These are phyloP conservation scores for Apiospora kogelbergensis DNA, from an alignment of 2,329 filamentous ascomycete genomes.

Conservation along the genomic window DNA sequence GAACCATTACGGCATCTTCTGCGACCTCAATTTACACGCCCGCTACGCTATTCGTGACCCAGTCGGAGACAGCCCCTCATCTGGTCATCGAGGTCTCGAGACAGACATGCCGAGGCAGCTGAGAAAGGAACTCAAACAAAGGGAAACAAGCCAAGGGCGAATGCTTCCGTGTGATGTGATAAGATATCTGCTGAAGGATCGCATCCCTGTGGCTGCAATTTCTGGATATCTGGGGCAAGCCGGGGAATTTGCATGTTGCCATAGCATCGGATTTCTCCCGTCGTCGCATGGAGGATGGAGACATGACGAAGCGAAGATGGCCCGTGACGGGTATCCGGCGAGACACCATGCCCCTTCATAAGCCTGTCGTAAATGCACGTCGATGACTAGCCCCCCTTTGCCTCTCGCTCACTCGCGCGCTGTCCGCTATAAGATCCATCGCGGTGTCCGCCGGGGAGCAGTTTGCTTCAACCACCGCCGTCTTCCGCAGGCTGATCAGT, in stretches of 20 bases:
- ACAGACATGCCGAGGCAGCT: not conserved
- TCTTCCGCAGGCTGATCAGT: not conserved
- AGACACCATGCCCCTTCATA: not conserved
- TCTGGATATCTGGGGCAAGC: not conserved
- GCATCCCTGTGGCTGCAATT: not conserved
- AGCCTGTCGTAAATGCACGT: not conserved
- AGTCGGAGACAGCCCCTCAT: not conserved
- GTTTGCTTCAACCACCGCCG: not conserved
- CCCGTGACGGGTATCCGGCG: not conserved
- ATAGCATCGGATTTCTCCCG: not conserved
- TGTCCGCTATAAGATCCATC: not conserved
- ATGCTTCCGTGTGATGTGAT: not conserved
- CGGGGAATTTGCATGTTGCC: not conserved
- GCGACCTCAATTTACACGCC: not conserved
- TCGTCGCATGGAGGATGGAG: not conserved
- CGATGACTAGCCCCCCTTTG: not conserved
- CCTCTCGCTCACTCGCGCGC: not conserved
- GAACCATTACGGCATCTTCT: not conserved
- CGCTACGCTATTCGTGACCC: not conserved
- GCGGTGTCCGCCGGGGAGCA: not conserved
- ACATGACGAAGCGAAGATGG: not conserved
- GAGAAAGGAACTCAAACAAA: not conserved
- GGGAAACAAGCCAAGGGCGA: not conserved
- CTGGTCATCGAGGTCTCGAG: not conserved
- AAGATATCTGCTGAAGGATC: not conserved